A percentile compares a stretch with the other conserved stretches of the same genome.
phyloP scores from a whole-genome alignment of 192 early-diverging fungal species.

The Coemansia sp. region DNA sequence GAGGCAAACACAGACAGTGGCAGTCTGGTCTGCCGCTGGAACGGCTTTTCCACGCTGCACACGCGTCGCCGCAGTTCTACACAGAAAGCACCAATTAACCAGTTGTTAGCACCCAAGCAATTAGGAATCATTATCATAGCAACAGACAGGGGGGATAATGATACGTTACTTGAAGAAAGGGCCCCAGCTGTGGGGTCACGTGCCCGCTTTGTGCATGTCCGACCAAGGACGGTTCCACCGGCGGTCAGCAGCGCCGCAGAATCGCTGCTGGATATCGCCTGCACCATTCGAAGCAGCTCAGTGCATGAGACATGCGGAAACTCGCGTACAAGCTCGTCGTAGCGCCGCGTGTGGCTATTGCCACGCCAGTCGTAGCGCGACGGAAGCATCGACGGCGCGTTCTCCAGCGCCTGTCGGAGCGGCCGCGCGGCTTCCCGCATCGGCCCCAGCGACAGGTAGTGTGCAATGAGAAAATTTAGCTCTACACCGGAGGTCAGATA shows the following conservation, averaged over 20 bases:
- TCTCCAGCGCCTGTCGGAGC: constrained; percentile 38
- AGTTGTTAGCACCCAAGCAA: background rate
- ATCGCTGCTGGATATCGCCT: constrained; percentile 25
- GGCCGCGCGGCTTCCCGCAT: constrained; percentile 58
- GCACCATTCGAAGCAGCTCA: constrained; percentile 35
- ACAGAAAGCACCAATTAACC: background rate
- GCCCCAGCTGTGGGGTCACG: background rate
- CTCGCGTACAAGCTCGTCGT: constrained; percentile 60
- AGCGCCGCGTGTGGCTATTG: constrained; percentile 49
- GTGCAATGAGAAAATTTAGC: constrained; percentile 74
- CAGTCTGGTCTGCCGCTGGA: constrained; percentile 8
- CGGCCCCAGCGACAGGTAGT: constrained; percentile 62
- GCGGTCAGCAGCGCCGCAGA: constrained; percentile 25
- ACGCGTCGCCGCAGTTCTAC: constrained; percentile 20
- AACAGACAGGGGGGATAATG: too few species aligned
- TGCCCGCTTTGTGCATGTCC: constrained; percentile 4
- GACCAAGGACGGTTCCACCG: constrained; percentile 39
- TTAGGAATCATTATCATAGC: too few species aligned
- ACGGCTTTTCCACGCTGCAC: background rate
- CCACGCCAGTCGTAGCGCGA: constrained; percentile 73
- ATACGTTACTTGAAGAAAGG: constrained; percentile 12
- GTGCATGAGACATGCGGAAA: constrained; percentile 20
- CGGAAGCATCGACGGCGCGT: constrained; percentile 61
- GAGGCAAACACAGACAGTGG: constrained; percentile 21
- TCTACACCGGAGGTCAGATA: constrained; percentile 20